phyloP scores from a whole-genome alignment of 352 stramenopile species.

The Plasmopara muralis region DNA sequence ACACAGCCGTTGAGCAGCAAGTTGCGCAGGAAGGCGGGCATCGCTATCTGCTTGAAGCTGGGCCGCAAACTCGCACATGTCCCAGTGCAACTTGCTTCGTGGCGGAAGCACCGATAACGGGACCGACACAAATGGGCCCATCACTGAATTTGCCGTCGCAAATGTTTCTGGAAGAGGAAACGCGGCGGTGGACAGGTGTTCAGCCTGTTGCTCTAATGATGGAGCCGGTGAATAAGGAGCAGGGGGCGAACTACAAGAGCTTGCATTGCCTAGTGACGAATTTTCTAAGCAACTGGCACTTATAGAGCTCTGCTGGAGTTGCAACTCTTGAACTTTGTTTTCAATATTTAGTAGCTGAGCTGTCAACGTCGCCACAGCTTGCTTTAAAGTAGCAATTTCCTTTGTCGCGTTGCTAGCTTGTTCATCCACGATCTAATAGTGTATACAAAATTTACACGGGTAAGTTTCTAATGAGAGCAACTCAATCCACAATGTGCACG shows the following conservation, averaged over 20 bases:
- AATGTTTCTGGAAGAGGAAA: conserved; percentile 38
- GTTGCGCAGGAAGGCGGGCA: conserved; percentile 56
- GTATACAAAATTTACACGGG: neutral
- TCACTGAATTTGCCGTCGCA: conserved; percentile 37
- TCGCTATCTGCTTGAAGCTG: conserved; percentile 74
- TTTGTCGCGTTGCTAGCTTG: conserved; percentile 23
- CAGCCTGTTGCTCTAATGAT: conserved; percentile 22
- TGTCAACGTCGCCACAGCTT: conserved; percentile 40
- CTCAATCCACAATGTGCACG: neutral
- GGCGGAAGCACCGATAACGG: conserved; percentile 78
- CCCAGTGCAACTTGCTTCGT: conserved; percentile 81
- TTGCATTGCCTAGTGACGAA: conserved; percentile 21
- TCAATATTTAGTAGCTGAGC: conserved; percentile 37
- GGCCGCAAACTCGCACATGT: conserved; percentile 81
- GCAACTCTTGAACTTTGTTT: conserved; percentile 37
- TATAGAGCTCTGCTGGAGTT: conserved; percentile 22
- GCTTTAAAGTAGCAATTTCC: conserved; percentile 35
- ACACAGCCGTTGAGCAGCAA: conserved; percentile 69
- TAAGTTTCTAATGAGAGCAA: neutral
- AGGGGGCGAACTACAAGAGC: conserved; percentile 23
- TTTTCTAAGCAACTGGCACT: conserved; percentile 17
- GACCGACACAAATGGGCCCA: conserved; percentile 78
- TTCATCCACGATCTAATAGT: conserved; percentile 33
- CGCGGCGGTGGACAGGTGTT: conserved; percentile 16
- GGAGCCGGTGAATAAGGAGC: conserved; percentile 31